Percentiles rank a stretch among this genome's conserved stretches.
phyloP scores from a whole-genome alignment of 371 early-diverging fungal species.

The Conidiobolus incongruus region DNA sequence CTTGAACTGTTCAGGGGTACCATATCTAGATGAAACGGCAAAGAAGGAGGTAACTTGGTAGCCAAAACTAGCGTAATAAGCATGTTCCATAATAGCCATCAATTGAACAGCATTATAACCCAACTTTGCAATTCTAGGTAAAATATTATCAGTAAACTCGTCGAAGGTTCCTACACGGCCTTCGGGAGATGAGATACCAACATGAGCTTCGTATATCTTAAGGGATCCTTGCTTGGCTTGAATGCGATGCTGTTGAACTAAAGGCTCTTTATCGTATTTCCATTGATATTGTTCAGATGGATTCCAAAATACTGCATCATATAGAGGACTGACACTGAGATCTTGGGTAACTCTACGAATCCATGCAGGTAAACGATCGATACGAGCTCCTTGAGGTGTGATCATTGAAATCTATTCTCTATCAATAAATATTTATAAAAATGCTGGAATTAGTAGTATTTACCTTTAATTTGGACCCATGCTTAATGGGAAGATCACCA shows the following conservation, averaged over 20 bases:
- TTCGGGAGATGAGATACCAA: slow-evolving; percentile 80
- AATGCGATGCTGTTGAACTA: slow-evolving; percentile 42
- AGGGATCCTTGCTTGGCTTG: slow-evolving; percentile 51
- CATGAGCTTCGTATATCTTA: slow-evolving; percentile 87
- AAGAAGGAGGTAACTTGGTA: slow-evolving; percentile 94
- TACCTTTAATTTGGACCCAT: slow-evolving; percentile 74
- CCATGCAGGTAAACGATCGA: slow-evolving; percentile 83
- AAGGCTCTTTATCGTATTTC: slow-evolving; percentile 39
- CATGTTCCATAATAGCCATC: slow-evolving; percentile 97
- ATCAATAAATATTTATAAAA: neutral
- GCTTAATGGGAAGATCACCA: slow-evolving; percentile 52
- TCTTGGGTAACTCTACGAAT: slow-evolving; percentile 70
- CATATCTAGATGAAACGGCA: slow-evolving; percentile 75
- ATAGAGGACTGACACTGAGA: slow-evolving; percentile 44
- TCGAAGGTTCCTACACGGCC: slow-evolving; percentile 56
- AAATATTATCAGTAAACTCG: slow-evolving; percentile 63
- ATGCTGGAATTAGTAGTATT: neutral
- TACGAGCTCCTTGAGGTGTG: slow-evolving; percentile 43
- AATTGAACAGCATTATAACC: slow-evolving; percentile 90
- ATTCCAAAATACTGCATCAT: slow-evolving; percentile 86
- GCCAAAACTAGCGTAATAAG: slow-evolving; percentile 94
- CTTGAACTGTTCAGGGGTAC: slow-evolving; percentile 76
- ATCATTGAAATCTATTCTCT: slow-evolving; percentile 37
- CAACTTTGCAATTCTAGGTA: slow-evolving; percentile 69
- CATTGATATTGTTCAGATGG: slow-evolving; percentile 49